Evolutionary conservation across 306 rosid genomes (phyloP).

Genomic region (Vigna trinervia): DNA sequence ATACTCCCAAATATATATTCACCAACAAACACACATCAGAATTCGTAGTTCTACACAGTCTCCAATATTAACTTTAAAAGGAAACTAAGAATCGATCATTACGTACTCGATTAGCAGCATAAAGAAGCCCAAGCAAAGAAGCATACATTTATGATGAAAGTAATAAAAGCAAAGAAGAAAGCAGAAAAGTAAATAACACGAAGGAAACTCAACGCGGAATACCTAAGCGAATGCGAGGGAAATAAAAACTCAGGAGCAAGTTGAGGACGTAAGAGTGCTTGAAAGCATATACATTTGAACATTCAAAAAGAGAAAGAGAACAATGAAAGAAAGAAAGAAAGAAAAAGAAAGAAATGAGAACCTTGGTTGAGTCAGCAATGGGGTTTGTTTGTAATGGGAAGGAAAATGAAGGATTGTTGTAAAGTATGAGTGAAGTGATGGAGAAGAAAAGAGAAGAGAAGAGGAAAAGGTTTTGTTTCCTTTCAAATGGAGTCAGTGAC

Average conservation of each 20-base stretch:
- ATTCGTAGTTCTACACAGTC: neutral
- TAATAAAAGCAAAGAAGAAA: neutral
- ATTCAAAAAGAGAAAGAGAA: neutral
- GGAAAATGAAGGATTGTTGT: neutral
- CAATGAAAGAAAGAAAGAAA: neutral
- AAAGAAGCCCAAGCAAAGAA: neutral
- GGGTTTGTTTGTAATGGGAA: neutral
- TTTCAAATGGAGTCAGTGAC: neutral
- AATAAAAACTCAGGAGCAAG: conserved; percentile 13
- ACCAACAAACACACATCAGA: neutral
- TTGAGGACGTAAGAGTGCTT: neutral
- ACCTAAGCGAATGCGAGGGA: neutral
- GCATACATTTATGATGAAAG: neutral
- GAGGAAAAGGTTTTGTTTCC: conserved; percentile 5
- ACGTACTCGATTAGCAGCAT: neutral
- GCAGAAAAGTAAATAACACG: neutral
- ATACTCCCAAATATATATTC: neutral
- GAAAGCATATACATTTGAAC: neutral
- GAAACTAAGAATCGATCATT: neutral
- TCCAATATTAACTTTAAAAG: neutral
- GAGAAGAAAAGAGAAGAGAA: neutral
- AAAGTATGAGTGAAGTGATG: neutral
- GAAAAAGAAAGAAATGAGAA: neutral
- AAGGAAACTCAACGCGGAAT: conserved; percentile 4
- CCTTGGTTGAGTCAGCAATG: conserved; percentile 1